A percentile compares a stretch with the other conserved stretches of the same genome.
Evolutionary conservation across 1,139 yeast genomes (phyloP).

Genomic region (Hemisphaericaspora subhashii): DNA sequence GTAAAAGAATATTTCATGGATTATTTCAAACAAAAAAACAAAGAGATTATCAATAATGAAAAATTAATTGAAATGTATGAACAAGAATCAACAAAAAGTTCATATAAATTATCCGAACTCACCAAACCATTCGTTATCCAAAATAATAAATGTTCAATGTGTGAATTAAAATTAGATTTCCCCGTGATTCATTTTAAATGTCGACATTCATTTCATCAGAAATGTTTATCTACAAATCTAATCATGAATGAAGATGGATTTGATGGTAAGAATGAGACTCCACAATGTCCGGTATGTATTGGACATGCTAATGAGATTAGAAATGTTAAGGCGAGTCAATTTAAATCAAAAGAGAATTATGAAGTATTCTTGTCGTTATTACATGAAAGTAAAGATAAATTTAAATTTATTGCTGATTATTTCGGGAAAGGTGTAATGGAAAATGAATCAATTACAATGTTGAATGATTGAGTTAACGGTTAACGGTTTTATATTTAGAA

Average conservation of each 20-base stretch:
- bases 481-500: neutral
- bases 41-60: slow-evolving; percentile 67
- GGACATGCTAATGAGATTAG: slow-evolving; percentile 67
- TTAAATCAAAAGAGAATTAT: slow-evolving; percentile 57
- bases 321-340: slow-evolving; percentile 59
- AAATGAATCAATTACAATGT: slow-evolving; percentile 22
- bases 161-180: slow-evolving; percentile 67
- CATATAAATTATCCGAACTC: slow-evolving; percentile 53
- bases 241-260: slow-evolving; percentile 19
- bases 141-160: slow-evolving; percentile 68
- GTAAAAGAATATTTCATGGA: slow-evolving; percentile 70
- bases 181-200: slow-evolving; percentile 88
- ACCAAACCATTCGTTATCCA: slow-evolving; percentile 64
- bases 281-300: slow-evolving; percentile 71
- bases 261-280: slow-evolving; percentile 17
- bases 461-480: neutral
- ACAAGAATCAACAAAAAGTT: slow-evolving; percentile 60
- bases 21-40: slow-evolving; percentile 58
- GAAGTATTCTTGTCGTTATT: slow-evolving; percentile 65
- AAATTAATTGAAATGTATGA: slow-evolving; percentile 70
- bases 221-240: slow-evolving; percentile 61
- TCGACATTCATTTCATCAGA: slow-evolving; percentile 81
- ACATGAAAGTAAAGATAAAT: slow-evolving; percentile 61
- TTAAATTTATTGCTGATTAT: slow-evolving; percentile 75
- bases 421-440: slow-evolving; percentile 88